Evolutionary conservation across 257 asterid genomes (phyloP).

Genomic region (Haberlea rhodopensis): DNA sequence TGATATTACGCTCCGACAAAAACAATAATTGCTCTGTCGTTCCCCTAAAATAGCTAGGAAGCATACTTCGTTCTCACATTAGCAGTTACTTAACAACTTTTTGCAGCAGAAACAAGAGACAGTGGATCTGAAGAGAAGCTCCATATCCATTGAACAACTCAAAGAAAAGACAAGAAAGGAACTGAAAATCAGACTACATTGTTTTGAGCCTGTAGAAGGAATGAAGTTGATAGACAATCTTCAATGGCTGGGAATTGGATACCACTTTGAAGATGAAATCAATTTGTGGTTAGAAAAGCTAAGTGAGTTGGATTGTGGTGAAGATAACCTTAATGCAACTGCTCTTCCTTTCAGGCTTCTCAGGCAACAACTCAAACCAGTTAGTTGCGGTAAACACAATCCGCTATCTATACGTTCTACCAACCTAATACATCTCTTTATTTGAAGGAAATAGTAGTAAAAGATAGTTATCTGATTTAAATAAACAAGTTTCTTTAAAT

Average conservation of each 20-base stretch:
- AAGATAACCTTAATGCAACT: constrained; percentile 15
- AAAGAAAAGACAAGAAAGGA: constrained; percentile 2
- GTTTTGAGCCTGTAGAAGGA: constrained; percentile 15
- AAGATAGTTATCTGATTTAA: too few relatives aligned
- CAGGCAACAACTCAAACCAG: constrained; percentile 9
- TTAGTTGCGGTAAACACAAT: constrained; percentile 7
- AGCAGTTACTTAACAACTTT: too few relatives aligned
- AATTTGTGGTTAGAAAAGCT: constrained; percentile 15
- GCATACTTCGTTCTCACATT: too few relatives aligned
- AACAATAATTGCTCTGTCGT: too few relatives aligned
- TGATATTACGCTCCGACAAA: too few relatives aligned
- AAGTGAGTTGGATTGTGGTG: neutral
- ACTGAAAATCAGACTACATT: neutral
- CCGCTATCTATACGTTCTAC: too few relatives aligned
- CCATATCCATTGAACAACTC: neutral
- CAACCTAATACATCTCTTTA: too few relatives aligned
- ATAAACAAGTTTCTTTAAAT: too few relatives aligned
- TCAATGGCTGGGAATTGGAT: constrained; percentile 22
- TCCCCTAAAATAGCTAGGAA: too few relatives aligned
- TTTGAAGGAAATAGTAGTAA: too few relatives aligned
- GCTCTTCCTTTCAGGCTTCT: constrained; percentile 24
- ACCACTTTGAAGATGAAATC: constrained; percentile 19
- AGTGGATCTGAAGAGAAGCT: too few relatives aligned
- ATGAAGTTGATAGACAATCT: constrained; percentile 23
- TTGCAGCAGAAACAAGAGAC: too few relatives aligned